Percentiles rank a stretch among this genome's conserved stretches.
phyloP scores from a whole-genome alignment of 257 asterid genomes.

The Penstemon eatonii region DNA sequence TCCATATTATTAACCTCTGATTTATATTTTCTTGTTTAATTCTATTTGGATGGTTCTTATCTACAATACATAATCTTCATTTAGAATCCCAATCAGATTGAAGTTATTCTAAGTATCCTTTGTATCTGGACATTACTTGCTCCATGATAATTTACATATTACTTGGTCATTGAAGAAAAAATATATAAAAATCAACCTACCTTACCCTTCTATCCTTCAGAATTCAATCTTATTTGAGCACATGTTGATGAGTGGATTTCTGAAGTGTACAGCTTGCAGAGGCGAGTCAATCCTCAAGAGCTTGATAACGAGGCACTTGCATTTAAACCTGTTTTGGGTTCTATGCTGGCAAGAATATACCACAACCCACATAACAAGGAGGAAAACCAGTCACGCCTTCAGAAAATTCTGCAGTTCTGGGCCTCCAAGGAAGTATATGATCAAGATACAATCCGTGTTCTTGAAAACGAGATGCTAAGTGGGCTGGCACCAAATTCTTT shows the following conservation, averaged over 20 bases:
- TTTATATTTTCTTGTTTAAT: neutral
- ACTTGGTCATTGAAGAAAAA: neutral
- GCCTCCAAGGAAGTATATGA: slow-evolving; percentile 93
- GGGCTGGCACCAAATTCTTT: slow-evolving; percentile 55
- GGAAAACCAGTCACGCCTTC: slow-evolving; percentile 91
- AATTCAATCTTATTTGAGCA: neutral
- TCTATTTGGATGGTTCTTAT: neutral
- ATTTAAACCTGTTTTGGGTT: slow-evolving; percentile 88
- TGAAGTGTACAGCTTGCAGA: slow-evolving; percentile 73
- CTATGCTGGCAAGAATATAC: slow-evolving; percentile 87
- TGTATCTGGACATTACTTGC: neutral
- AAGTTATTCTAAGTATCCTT: neutral
- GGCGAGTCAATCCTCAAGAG: slow-evolving; percentile 76
- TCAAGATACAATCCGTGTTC: slow-evolving; percentile 69
- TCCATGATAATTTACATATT: neutral
- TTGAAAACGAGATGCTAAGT: slow-evolving; percentile 80
- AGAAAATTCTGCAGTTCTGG: slow-evolving; percentile 92
- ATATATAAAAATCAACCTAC: neutral
- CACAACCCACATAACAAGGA: slow-evolving; percentile 90
- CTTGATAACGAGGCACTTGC: slow-evolving; percentile 93
- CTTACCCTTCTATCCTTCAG: neutral
- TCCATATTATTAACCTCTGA: neutral
- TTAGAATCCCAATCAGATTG: neutral
- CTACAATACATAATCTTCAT: neutral
- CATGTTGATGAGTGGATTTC: slow-evolving; percentile 19